phyloP scores from a whole-genome alignment of 1,284 basidiomycete species.

The Cryptococcus floricola region DNA sequence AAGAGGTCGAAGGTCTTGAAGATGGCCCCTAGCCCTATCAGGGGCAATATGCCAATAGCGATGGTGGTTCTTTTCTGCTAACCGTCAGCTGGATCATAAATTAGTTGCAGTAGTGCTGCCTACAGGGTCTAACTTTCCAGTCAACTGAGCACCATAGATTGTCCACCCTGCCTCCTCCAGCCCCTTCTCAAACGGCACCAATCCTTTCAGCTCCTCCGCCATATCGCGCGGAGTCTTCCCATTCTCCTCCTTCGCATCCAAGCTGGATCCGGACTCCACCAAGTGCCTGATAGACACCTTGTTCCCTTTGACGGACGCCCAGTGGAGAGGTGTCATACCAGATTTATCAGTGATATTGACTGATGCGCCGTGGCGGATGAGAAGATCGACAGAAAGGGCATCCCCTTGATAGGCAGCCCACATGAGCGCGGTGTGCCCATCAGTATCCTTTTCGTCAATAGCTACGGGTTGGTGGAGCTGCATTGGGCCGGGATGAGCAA shows the following conservation, averaged over 20 bases:
- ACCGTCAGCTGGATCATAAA: neutral
- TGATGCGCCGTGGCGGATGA: conserved; percentile 83
- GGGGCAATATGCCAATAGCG: conserved; percentile 76
- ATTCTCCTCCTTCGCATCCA: conserved; percentile 74
- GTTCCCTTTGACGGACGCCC: conserved; percentile 98
- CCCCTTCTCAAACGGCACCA: conserved; percentile 81
- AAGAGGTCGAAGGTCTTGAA: conserved; percentile 76
- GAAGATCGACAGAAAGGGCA: conserved; percentile 84
- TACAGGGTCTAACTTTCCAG: conserved; percentile 70
- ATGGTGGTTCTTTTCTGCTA: conserved; percentile 69
- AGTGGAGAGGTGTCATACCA: conserved; percentile 88
- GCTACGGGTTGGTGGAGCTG: conserved; percentile 79
- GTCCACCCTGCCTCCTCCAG: conserved; percentile 67
- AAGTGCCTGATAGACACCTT: conserved; percentile 75
- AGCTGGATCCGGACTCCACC: conserved; percentile 77
- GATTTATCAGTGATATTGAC: conserved; percentile 70
- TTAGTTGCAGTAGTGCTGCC: conserved; percentile 21
- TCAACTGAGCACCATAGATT: conserved; percentile 60
- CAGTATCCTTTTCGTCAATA: conserved; percentile 80
- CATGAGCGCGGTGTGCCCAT: conserved; percentile 94
- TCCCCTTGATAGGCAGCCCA: conserved; percentile 99
- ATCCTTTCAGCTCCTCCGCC: conserved; percentile 86
- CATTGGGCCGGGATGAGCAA: neutral
- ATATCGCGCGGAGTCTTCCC: conserved; percentile 90
- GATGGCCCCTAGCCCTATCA: conserved; percentile 71